Base-by-base conservation (phyloP, 768 basidiomycete species). In the Rhizopogon vinicolor region DNA sequence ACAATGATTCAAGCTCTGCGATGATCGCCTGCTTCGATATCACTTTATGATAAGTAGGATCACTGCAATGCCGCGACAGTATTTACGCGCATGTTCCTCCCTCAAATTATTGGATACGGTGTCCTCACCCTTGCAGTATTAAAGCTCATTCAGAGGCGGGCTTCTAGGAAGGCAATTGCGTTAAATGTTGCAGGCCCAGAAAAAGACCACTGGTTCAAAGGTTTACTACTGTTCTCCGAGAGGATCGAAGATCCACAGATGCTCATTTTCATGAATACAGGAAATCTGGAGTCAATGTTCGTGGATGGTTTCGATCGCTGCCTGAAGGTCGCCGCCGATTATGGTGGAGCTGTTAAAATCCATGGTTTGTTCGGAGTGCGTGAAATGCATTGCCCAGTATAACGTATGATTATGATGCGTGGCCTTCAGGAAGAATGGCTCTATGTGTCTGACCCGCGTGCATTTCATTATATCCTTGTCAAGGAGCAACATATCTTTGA, bases 341-440 rank as follows among this genome's bases (percentile, higher is more conserved):
- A 66, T 31, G 67, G 67, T 9, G 62, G 66, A 3, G 62, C 57
- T 2, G 49, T 63, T 51, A 66, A 66, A 51, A 52, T 68, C n/a
- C 37, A 65, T 42, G 63, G 50, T 0, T 28, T 66, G 13, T 53
- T 68, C 8, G 64, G 65, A 10, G 64, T 68, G 40, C 48, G 63
- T 51, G 5, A 5, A 37, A 25, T 51, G 7, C 43, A 41, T 25
- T 28, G 9, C 13, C 13, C 3, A 25, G 25, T 25, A 25, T 25
- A 25, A 0, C 4, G 25, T 25, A 25, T 25, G 25, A 5, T 25
- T 25, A 5, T 25, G 25, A 25, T 25, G 25, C 5, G 25, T 25
- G 25, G 4, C 25, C 25, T 25, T 1, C 25, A 5, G 25, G 25
- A 25, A 25, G 25, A 25, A 25, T 25, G 25, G 25, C 25, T 25